A percentile compares a stretch with the other conserved stretches of the same genome.
phyloP scores from a whole-genome alignment of 805 yeast species.

The Saturnispora gosingensis region DNA sequence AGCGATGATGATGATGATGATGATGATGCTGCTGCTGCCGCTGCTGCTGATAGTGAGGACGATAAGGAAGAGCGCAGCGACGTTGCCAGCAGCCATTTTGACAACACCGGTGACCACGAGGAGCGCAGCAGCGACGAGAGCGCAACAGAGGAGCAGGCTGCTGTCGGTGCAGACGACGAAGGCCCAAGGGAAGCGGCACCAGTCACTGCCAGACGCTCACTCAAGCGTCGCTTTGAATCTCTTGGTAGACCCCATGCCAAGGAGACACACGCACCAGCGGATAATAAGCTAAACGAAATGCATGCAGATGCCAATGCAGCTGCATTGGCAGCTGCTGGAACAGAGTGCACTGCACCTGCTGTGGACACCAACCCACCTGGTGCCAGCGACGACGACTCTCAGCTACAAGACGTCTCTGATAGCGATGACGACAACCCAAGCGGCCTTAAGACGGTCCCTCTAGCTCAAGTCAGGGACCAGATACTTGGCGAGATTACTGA shows the following conservation, averaged over 20 bases:
- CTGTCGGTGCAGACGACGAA: neutral
- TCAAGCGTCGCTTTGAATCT: neutral
- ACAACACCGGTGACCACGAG: neutral
- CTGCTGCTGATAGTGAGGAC: neutral
- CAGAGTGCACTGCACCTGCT: neutral
- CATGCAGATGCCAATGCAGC: neutral
- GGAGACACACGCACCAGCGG: neutral
- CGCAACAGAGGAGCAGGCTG: neutral
- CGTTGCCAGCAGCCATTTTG: neutral
- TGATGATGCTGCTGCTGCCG: conserved; percentile 2
- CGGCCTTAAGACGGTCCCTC: conserved; percentile 18
- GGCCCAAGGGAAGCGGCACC: neutral
- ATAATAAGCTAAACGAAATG: neutral
- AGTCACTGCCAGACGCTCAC: neutral
- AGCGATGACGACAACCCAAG: conserved; percentile 6
- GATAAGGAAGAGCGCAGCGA: neutral
- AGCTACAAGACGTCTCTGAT: conserved; percentile 5
- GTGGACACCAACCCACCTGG: neutral
- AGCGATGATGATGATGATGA: conserved; percentile 8
- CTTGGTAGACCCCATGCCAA: neutral
- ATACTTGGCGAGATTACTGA: conserved; percentile 21
- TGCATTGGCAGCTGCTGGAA: neutral
- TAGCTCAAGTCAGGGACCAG: conserved; percentile 20
- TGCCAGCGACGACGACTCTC: conserved; percentile 4
- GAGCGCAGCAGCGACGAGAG: neutral